phyloP scores from a whole-genome alignment of 2,329 filamentous ascomycete genomes.

The Xylaria sp. region DNA sequence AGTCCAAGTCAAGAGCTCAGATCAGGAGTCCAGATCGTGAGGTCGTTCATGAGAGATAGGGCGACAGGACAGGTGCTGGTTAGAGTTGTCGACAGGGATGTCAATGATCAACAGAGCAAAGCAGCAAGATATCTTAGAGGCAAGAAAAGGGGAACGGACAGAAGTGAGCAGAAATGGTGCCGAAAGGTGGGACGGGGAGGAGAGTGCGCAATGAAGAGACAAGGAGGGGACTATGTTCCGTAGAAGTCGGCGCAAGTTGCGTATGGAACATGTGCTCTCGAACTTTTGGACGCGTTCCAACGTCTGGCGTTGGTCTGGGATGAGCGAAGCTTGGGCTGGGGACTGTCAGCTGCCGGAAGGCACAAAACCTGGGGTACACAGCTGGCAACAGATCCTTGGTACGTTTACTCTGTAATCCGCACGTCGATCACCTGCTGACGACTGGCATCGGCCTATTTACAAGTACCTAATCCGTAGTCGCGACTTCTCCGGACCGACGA shows the following conservation, averaged over 20 bases:
- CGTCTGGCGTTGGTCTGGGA: background rate
- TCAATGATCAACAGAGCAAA: background rate
- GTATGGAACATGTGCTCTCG: background rate
- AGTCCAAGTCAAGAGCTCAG: background rate
- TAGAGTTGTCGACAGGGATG: constrained; percentile 1
- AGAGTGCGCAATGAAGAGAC: background rate
- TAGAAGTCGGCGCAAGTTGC: background rate
- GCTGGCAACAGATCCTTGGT: background rate
- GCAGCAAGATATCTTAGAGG: too few species aligned
- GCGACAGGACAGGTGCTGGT: background rate
- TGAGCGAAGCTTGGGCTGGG: background rate
- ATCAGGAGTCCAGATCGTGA: too few species aligned
- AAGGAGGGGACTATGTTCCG: background rate
- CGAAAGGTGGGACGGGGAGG: background rate
- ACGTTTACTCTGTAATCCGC: background rate
- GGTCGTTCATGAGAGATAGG: background rate
- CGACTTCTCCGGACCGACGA: too few species aligned
- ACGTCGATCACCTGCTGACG: too few species aligned
- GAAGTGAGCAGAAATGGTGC: background rate
- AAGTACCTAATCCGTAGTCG: too few species aligned
- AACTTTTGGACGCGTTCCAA: background rate
- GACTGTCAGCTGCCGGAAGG: background rate
- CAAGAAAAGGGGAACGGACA: too few species aligned
- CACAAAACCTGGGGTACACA: background rate
- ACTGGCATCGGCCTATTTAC: too few species aligned